These are phyloP conservation scores for Pseudocercospora vitis DNA, from an alignment of 2,329 filamentous ascomycete species.

Conservation along the genomic window DNA sequence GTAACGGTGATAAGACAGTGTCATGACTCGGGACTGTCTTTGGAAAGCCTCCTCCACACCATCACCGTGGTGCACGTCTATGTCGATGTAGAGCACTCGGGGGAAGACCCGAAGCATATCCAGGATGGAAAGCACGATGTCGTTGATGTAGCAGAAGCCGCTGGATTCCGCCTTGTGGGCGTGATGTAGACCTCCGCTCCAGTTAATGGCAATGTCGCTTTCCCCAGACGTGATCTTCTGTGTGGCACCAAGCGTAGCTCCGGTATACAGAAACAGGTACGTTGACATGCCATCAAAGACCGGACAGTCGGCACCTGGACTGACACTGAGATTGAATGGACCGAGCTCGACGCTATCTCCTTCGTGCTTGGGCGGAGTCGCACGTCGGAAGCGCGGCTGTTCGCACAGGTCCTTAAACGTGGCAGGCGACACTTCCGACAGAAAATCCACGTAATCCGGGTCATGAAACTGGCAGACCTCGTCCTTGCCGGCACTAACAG, in stretches of 20 bases:
- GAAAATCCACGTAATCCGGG: constrained; percentile 85
- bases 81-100: constrained; percentile 90
- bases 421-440: constrained; percentile 49
- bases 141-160: constrained; percentile 98
- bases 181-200: constrained; percentile 95
- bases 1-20: constrained; percentile 95
- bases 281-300: constrained; percentile 95
- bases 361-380: constrained; percentile 45
- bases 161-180: constrained; percentile 92
- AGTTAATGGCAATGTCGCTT: constrained; percentile 94
- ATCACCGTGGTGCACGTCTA: constrained; percentile 89
- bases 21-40: constrained; percentile 86
- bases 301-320: constrained; percentile 80
- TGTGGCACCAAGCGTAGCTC: constrained; percentile 86
- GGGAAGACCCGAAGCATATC: constrained; percentile 79
- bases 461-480: constrained; percentile 87
- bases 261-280: constrained; percentile 91
- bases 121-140: constrained; percentile 91
- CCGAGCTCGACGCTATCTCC: constrained; percentile 46
- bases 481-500: constrained; percentile 79
- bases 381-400: constrained; percentile 43
- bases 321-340: constrained; percentile 69
- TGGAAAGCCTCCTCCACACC: constrained; percentile 90
- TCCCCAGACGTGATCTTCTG: constrained; percentile 82
- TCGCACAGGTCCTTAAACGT: constrained; percentile 55